A percentile compares a stretch with the other conserved stretches of the same genome.
These are phyloP conservation scores for Coffea humblotiana DNA, from an alignment of 305 asterid genomes.

Conservation along the genomic window DNA sequence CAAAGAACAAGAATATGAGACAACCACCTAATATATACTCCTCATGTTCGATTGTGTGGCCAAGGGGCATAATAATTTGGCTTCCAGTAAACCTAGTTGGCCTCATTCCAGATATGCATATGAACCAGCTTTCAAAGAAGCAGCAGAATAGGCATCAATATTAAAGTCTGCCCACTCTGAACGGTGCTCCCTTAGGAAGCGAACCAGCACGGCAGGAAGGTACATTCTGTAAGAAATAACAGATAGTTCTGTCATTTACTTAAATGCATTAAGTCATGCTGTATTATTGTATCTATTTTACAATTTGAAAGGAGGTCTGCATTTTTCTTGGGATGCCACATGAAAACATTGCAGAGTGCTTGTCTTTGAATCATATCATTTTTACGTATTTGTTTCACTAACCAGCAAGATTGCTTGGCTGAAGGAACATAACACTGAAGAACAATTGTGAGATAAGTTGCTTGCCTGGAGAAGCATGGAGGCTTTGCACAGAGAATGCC, in stretches of 20 bases:
- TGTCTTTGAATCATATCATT: background rate
- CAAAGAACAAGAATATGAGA: background rate
- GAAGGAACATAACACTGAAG: background rate
- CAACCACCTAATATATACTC: constrained; percentile 40
- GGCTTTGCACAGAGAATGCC: constrained; percentile 88
- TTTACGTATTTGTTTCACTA: background rate
- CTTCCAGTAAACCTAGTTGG: constrained; percentile 91
- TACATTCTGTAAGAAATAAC: constrained; percentile 56
- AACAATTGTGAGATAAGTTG: background rate
- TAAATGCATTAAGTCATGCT: background rate
- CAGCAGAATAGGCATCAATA: constrained; percentile 80
- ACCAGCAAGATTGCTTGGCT: background rate
- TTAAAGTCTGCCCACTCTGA: constrained; percentile 98
- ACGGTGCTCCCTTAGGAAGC: constrained; percentile 87
- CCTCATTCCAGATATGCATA: constrained; percentile 72
- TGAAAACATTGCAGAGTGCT: no score
- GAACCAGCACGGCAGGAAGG: constrained; percentile 81
- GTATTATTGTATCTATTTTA: background rate
- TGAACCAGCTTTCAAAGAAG: constrained; percentile 63
- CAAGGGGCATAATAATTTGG: constrained; percentile 90
- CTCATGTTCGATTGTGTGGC: constrained; percentile 89
- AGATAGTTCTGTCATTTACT: background rate
- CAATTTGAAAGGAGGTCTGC: background rate
- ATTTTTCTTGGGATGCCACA: background rate
- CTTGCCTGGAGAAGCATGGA: constrained; percentile 87